Percentiles rank a stretch among this genome's conserved stretches.
These are phyloP conservation scores for Pistacia integerrima DNA, from an alignment of 345 rosid species.

Conservation along the genomic window DNA sequence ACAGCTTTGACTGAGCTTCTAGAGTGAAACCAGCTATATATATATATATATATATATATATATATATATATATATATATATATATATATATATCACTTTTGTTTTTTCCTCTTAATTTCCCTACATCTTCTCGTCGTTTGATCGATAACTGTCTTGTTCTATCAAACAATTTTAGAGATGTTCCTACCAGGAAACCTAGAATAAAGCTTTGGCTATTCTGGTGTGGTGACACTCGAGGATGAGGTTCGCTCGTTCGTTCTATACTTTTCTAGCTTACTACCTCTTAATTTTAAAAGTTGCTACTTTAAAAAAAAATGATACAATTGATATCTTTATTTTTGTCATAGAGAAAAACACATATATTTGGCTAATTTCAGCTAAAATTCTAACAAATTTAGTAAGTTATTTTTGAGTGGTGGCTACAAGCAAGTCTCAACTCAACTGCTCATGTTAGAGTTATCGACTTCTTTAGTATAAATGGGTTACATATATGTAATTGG, in stretches of 20 bases:
- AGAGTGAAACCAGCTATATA: conserved; percentile 88
- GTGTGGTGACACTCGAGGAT: background rate
- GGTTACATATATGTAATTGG: too few relatives aligned
- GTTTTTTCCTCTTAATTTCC: background rate
- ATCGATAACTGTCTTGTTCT: background rate
- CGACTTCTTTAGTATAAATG: too few relatives aligned
- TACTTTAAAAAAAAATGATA: too few relatives aligned
- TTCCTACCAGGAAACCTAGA: conserved; percentile 62
- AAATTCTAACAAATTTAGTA: too few relatives aligned
- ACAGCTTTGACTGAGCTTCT: conserved; percentile 94
- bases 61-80: conserved; percentile 67
- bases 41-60: conserved; percentile 67
- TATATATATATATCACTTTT: conserved; percentile 52
- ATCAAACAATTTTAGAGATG: conserved; percentile 52
- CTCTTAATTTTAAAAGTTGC: too few relatives aligned
- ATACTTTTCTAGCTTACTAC: background rate
- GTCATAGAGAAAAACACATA: too few relatives aligned
- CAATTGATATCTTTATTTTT: too few relatives aligned
- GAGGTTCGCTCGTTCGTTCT: background rate
- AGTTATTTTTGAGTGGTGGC: too few relatives aligned
- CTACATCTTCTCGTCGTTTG: background rate
- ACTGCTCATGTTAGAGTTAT: too few relatives aligned
- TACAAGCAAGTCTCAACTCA: too few relatives aligned
- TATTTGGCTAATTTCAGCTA: too few relatives aligned
- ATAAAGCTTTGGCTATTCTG: conserved; percentile 86